phyloP scores from a whole-genome alignment of 1,139 yeast species.

The Blastobotrys persicus region DNA sequence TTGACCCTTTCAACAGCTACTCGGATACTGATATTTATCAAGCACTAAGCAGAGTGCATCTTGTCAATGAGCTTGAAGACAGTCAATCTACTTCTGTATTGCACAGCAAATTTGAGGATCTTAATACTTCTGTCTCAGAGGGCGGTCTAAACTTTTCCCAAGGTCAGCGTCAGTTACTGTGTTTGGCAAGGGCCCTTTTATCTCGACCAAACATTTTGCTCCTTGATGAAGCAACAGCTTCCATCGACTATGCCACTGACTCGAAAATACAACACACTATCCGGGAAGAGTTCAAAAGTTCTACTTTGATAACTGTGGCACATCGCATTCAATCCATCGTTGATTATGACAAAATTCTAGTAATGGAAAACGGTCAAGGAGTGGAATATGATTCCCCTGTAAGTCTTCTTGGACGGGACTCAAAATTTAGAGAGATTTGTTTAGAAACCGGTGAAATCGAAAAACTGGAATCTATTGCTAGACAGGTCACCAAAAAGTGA shows the following conservation, averaged over 20 bases:
- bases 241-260: constrained; percentile 79
- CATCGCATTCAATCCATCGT: constrained; percentile 70
- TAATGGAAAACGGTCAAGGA: constrained; percentile 60
- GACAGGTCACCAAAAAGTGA: no score
- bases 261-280: constrained; percentile 65
- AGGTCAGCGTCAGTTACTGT: constrained; percentile 74
- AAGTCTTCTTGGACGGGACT: constrained; percentile 41
- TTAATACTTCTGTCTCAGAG: constrained; percentile 65
- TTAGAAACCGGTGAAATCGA: constrained; percentile 4
- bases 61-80: constrained; percentile 21
- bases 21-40: constrained; percentile 54
- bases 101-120: constrained; percentile 29
- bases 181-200: constrained; percentile 77
- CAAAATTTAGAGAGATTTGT: constrained; percentile 4
- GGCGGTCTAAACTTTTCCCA: constrained; percentile 73
- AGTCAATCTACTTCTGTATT: background rate
- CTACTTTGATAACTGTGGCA: constrained; percentile 77
- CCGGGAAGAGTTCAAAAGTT: constrained; percentile 54
- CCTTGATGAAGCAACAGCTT: constrained; percentile 80
- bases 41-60: constrained; percentile 41
- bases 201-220: constrained; percentile 63
- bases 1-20: constrained; percentile 59
- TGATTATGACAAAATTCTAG: constrained; percentile 62
- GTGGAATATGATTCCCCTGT: constrained; percentile 52
- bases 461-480: background rate